A percentile compares a stretch with the other conserved stretches of the same genome.
phyloP scores from a whole-genome alignment of 129 eudicot genomes.

The Lonicera japonica region DNA sequence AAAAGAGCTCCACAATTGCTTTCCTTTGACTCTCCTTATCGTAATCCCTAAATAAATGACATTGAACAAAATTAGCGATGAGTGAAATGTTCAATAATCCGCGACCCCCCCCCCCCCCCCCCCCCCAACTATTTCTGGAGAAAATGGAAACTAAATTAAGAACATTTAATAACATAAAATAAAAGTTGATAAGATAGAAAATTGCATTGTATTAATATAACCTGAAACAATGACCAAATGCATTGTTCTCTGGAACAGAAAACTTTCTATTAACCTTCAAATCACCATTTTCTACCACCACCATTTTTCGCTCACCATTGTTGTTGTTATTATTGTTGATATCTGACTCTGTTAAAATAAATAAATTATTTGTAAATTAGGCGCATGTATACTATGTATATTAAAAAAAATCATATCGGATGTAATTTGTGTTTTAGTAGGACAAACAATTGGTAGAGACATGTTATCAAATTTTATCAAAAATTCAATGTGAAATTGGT shows the following conservation, averaged over 20 bases:
- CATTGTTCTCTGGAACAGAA: slow-evolving; percentile 22
- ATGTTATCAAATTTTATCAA: no score
- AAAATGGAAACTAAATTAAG: no score
- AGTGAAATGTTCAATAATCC: background rate
- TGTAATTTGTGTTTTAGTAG: no score
- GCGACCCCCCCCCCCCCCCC: no score
- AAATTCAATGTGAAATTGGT: no score
- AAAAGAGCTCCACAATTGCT: slow-evolving; percentile 26
- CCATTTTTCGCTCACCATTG: background rate
- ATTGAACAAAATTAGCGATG: background rate
- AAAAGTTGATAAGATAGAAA: no score
- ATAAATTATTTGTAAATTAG: background rate
- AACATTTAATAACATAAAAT: no score
- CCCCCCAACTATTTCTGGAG: no score
- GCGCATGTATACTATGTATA: no score
- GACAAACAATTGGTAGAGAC: no score
- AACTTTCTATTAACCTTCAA: slow-evolving; percentile 15
- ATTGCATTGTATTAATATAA: background rate
- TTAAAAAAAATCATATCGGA: no score
- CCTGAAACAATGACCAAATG: slow-evolving; percentile 35
- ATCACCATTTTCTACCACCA: background rate
- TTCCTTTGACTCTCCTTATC: slow-evolving; percentile 26
- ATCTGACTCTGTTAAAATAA: background rate
- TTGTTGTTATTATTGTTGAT: background rate
- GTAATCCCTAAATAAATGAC: slow-evolving; percentile 23